Conservation (phyloP, 352 stramenopile species). For the Pythium vanterpoolii region DNA sequence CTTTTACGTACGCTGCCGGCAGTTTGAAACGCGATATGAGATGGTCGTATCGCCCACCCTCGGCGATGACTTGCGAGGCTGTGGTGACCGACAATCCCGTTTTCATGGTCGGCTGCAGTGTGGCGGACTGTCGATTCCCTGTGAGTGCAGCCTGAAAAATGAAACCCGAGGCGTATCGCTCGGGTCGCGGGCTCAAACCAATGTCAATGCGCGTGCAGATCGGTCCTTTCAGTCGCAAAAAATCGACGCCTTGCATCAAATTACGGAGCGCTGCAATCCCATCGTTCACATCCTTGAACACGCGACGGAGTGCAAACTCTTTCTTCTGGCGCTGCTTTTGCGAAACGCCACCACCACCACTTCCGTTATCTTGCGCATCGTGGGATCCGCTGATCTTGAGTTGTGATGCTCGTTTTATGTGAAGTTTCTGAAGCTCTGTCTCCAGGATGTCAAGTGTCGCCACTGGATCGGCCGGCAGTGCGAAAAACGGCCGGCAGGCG, state of each 20-base stretch:
- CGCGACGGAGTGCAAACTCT: slow-evolving; percentile 51
- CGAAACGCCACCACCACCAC: background rate
- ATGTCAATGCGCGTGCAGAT: slow-evolving; percentile 72
- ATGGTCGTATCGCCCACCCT: slow-evolving; percentile 80
- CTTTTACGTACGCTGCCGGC: slow-evolving; percentile 70
- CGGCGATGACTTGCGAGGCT: slow-evolving; percentile 68
- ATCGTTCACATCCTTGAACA: slow-evolving; percentile 72
- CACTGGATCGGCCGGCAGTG: slow-evolving; percentile 58
- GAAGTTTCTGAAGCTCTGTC: slow-evolving; percentile 58
- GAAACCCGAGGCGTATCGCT: slow-evolving; percentile 77
- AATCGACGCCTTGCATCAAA: slow-evolving; percentile 73
- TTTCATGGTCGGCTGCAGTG: slow-evolving; percentile 6
- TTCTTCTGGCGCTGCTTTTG: slow-evolving; percentile 66
- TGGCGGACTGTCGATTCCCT: slow-evolving; percentile 12
- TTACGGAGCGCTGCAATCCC: slow-evolving; percentile 57
- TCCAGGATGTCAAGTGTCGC: slow-evolving; percentile 67
- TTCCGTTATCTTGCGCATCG: slow-evolving; percentile 6
- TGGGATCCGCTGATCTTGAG: slow-evolving; percentile 14
- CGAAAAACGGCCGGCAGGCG: slow-evolving; percentile 69
- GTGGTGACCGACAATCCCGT: slow-evolving; percentile 27
- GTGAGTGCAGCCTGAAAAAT: slow-evolving; percentile 83
- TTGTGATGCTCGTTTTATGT: slow-evolving; percentile 38
- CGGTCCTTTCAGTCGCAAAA: slow-evolving; percentile 49
- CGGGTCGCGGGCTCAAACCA: slow-evolving; percentile 66
- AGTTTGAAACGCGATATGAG: slow-evolving; percentile 84